Evolutionary conservation across 176 grass and related monocot genomes (phyloP).

Genomic region (Juncus effusus): DNA sequence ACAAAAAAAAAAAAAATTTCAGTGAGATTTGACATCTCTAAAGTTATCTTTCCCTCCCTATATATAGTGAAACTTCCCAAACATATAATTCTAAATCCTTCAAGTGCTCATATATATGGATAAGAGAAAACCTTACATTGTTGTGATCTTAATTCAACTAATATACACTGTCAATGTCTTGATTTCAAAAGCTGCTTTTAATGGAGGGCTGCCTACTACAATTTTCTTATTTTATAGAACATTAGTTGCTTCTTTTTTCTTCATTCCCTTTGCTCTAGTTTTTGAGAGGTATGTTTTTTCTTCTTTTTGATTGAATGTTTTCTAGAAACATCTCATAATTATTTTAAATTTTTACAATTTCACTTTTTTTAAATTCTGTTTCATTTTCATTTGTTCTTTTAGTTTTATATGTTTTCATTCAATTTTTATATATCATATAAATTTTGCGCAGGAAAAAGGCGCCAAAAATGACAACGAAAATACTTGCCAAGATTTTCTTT

Average conservation of each 20-base stretch:
- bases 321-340: not conserved
- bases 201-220: constrained; percentile 23
- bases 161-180: constrained; percentile 9
- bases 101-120: not conserved
- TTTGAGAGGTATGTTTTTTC: constrained; percentile 11
- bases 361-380: not conserved
- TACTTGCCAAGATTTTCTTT: constrained; percentile 14
- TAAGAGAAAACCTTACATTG: constrained; percentile 3
- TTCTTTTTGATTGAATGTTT: not conserved
- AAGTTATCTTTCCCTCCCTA: too few relatives aligned
- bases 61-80: too few relatives aligned
- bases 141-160: constrained; percentile 4
- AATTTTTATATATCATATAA: constrained; percentile 3
- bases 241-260: constrained; percentile 12
- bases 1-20: too few relatives aligned
- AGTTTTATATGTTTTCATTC: not conserved
- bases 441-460: constrained; percentile 19
- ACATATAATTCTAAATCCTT: not conserved
- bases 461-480: constrained; percentile 14
- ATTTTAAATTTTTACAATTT: not conserved
- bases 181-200: constrained; percentile 22
- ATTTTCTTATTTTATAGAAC: constrained; percentile 23
- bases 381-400: not conserved
- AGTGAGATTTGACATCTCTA: too few relatives aligned
- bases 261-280: constrained; percentile 2